Conservation (phyloP, 1,139 yeast genomes). For the Kluyveromyces sp. region DNA sequence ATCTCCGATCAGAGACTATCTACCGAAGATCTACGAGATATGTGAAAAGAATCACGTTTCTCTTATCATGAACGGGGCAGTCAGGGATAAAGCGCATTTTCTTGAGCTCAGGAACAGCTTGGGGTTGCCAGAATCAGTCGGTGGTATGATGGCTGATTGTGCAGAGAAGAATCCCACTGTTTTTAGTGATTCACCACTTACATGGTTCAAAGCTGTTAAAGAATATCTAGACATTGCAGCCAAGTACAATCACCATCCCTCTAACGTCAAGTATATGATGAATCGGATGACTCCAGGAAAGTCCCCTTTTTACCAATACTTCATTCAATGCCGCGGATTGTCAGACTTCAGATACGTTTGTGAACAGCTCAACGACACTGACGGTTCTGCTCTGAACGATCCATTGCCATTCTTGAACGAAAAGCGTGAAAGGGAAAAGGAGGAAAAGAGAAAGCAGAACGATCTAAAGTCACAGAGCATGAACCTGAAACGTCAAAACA, state of each 20-base stretch:
- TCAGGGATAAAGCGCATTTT: conserved; percentile 51
- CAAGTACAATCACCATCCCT: conserved; percentile 50
- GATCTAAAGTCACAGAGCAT: conserved; percentile 12
- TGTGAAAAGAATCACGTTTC: conserved; percentile 62
- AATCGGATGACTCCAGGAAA: conserved; percentile 78
- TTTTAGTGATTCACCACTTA: conserved; percentile 45
- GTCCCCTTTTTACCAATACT: conserved; percentile 48
- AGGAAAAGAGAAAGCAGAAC: conserved; percentile 14
- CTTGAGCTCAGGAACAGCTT: conserved; percentile 44
- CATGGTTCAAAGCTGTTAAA: conserved; percentile 49
- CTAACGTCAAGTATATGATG: conserved; percentile 76
- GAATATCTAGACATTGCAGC: conserved; percentile 54
- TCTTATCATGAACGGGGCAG: conserved; percentile 75
- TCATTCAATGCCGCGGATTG: conserved; percentile 51
- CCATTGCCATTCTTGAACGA: conserved; percentile 18
- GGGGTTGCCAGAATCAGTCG: conserved; percentile 45
- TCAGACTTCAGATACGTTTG: conserved; percentile 40
- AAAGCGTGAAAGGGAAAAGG: conserved; percentile 20
- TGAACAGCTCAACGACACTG: conserved; percentile 14
- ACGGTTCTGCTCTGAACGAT: conserved; percentile 18
- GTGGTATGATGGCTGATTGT: conserved; percentile 90
- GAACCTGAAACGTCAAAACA: neutral
- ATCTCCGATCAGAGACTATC: conserved; percentile 58
- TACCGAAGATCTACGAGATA: conserved; percentile 53
- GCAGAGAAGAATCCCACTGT: conserved; percentile 86